These are phyloP conservation scores for Nemania diffusa DNA, from an alignment of 2,329 filamentous ascomycete species.

Conservation along the genomic window DNA sequence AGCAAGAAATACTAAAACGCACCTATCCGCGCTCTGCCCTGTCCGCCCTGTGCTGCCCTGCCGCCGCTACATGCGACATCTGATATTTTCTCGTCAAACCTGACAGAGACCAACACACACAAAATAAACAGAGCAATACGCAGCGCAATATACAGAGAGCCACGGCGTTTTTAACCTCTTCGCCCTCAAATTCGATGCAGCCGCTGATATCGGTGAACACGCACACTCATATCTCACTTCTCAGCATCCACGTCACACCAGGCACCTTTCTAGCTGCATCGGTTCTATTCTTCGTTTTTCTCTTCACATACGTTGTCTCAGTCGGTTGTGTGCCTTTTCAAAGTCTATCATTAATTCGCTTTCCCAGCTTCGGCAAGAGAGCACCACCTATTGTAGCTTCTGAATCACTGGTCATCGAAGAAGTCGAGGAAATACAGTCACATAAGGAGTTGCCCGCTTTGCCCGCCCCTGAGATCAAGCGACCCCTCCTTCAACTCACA, in stretches of 20 bases:
- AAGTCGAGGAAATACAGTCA: conserved; percentile 24
- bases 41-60: neutral
- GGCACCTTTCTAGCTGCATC: conserved; percentile 66
- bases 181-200: conserved; percentile 59
- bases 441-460: conserved; percentile 39
- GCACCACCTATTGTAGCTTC: conserved; percentile 13
- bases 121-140: neutral
- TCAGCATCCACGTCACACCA: conserved; percentile 68
- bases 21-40: neutral
- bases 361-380: conserved; percentile 25
- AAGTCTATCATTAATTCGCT: conserved; percentile 48
- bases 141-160: conserved; percentile 7
- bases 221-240: conserved; percentile 69
- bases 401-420: conserved; percentile 30
- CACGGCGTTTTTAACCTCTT: neutral
- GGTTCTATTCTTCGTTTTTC: conserved; percentile 61
- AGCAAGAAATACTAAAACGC: conserved; percentile 3
- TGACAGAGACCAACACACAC: neutral
- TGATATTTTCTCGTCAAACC: neutral
- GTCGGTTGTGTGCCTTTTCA: conserved; percentile 51
- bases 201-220: conserved; percentile 70
- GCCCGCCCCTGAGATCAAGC: conserved; percentile 41
- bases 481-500: conserved; percentile 43
- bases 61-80: neutral
- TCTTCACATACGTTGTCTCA: conserved; percentile 60